These are phyloP conservation scores for Aphanocladium album DNA, from an alignment of 2,329 filamentous ascomycete genomes.

Conservation along the genomic window DNA sequence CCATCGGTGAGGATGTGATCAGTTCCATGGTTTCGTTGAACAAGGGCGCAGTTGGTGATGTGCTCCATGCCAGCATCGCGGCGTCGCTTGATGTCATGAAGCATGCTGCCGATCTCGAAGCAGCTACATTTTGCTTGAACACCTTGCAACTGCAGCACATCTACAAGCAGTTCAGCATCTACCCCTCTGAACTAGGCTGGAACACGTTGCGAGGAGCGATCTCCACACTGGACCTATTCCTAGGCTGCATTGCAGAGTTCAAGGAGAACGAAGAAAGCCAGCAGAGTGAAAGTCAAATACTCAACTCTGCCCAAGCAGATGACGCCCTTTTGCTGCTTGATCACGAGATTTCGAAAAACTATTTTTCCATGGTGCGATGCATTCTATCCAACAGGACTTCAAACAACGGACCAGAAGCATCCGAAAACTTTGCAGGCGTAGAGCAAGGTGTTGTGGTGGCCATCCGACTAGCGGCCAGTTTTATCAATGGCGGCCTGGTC, in stretches of 20 bases:
- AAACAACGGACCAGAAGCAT: neutral
- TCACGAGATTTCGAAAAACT: conserved; percentile 40
- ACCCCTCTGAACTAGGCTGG: conserved; percentile 43
- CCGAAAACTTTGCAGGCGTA: conserved; percentile 29
- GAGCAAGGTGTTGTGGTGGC: conserved; percentile 43
- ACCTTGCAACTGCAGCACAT: conserved; percentile 46
- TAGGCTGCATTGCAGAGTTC: conserved; percentile 40
- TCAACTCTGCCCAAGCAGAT: conserved; percentile 38
- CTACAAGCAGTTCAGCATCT: conserved; percentile 43
- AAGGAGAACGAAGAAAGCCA: conserved; percentile 34
- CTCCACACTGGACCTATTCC: conserved; percentile 42
- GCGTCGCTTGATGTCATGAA: conserved; percentile 48
- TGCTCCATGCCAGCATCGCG: conserved; percentile 43
- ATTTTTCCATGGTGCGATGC: conserved; percentile 44
- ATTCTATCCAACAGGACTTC: conserved; percentile 24
- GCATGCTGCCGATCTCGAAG: conserved; percentile 39
- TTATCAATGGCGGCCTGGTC: conserved; percentile 41
- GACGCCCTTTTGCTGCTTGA: conserved; percentile 45
- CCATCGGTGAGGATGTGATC: conserved; percentile 40
- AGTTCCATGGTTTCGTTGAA: conserved; percentile 48
- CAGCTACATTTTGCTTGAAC: conserved; percentile 46
- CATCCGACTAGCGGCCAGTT: conserved; percentile 40
- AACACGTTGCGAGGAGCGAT: conserved; percentile 39
- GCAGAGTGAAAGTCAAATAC: conserved; percentile 31
- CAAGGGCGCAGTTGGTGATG: conserved; percentile 47